Evolutionary conservation across 257 asterid species (phyloP).

Genomic region (Ocimum tenuiflorum): DNA sequence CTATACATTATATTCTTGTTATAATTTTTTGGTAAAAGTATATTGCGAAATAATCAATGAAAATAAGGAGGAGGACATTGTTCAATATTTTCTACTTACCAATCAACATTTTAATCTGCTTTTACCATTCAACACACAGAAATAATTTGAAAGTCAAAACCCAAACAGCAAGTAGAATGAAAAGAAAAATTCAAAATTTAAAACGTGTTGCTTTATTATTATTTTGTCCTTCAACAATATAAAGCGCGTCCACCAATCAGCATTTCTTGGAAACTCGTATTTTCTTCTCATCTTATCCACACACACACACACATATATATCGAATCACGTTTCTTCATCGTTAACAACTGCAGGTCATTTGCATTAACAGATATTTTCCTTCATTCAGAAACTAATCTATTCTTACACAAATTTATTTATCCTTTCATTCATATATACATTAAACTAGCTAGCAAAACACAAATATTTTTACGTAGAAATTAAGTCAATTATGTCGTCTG

Average conservation of each 20-base stretch:
- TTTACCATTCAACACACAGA: not conserved
- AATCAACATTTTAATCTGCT: too few species aligned
- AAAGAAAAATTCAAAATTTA: not conserved
- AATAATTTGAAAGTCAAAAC: not conserved
- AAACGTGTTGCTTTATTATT: not conserved
- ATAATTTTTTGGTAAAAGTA: not conserved
- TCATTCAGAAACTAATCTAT: not conserved
- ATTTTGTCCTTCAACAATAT: not conserved
- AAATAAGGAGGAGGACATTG: not conserved
- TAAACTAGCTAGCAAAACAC: not conserved
- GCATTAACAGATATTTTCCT: slow-evolving; percentile 3
- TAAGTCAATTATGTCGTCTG: slow-evolving; percentile 12
- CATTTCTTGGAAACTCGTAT: not conserved
- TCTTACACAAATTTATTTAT: not conserved
- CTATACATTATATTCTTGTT: too few species aligned
- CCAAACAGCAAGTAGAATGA: not conserved
- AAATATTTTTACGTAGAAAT: too few species aligned
- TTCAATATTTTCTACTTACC: too few species aligned
- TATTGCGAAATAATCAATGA: not conserved
- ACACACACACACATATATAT: not conserved
- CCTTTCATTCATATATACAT: not conserved
- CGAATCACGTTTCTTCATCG: not conserved
- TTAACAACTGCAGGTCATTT: slow-evolving; percentile 5
- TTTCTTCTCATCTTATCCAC: too few species aligned
- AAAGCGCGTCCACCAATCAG: slow-evolving; percentile 6